Evolutionary conservation across 2,329 filamentous ascomycete species (phyloP).

Genomic region (Venturiaceae sp.): DNA sequence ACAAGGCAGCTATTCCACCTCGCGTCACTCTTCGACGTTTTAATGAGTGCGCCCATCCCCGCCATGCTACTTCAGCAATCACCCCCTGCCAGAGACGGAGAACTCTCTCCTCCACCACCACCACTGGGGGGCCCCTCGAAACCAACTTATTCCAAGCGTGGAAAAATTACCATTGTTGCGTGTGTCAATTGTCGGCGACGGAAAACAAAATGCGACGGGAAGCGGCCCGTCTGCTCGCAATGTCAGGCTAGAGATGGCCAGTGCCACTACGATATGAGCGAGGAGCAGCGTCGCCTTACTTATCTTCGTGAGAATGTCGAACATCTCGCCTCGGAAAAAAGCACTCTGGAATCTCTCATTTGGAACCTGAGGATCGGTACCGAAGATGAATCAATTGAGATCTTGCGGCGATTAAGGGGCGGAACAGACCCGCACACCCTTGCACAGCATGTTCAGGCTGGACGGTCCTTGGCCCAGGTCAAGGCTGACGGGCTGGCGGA

Average conservation of each 20-base stretch:
- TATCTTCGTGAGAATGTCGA: conserved; percentile 16
- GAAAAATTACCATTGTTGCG: conserved; percentile 17
- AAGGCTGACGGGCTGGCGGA: conserved; percentile 6
- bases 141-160: conserved; percentile 9
- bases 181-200: conserved; percentile 15
- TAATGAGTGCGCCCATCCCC: neutral
- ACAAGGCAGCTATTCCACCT: neutral
- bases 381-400: conserved; percentile 12
- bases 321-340: conserved; percentile 13
- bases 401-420: conserved; percentile 13
- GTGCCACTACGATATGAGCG: conserved; percentile 17
- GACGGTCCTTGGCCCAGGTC: conserved; percentile 10
- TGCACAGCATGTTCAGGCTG: conserved; percentile 13
- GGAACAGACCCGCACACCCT: conserved; percentile 11
- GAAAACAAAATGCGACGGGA: conserved; percentile 18
- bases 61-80: neutral
- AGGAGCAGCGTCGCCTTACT: conserved; percentile 15
- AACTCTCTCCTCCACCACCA: conserved; percentile 1
- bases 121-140: conserved; percentile 2
- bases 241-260: conserved; percentile 12
- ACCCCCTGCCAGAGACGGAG: neutral
- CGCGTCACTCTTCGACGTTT: neutral
- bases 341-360: conserved; percentile 12
- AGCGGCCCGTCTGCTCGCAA: conserved; percentile 14
- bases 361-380: conserved; percentile 10